A percentile compares a stretch with the other conserved stretches of the same genome.
Conservation (phyloP, 257 asterid genomes). For the Galeopsis tetrahit region DNA sequence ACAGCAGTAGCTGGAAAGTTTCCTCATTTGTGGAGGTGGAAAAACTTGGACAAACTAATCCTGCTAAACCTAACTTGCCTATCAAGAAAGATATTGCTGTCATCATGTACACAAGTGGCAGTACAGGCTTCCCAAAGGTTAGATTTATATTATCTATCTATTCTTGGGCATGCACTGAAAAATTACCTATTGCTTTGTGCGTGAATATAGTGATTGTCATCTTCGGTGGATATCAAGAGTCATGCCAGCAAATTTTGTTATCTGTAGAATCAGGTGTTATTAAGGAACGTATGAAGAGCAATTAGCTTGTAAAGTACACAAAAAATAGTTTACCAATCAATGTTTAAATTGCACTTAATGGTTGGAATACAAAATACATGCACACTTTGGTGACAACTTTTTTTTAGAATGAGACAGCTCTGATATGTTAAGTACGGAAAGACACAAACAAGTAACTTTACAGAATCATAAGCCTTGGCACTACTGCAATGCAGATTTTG, state of each 20-base stretch:
- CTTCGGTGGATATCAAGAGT: slow-evolving; percentile 19
- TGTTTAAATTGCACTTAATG: slow-evolving; percentile 23
- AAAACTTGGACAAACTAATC: slow-evolving; percentile 64
- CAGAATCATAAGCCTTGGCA: slow-evolving; percentile 10
- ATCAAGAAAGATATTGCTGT: slow-evolving; percentile 83
- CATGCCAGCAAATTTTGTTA: slow-evolving; percentile 22
- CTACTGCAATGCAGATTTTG: not conserved
- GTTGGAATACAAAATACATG: slow-evolving; percentile 11
- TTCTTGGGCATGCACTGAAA: slow-evolving; percentile 24
- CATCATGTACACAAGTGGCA: slow-evolving; percentile 97
- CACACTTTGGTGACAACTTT: not conserved
- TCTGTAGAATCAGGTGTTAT: slow-evolving; percentile 15
- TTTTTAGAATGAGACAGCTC: slow-evolving; percentile 20
- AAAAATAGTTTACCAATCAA: not conserved
- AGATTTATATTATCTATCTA: slow-evolving; percentile 21
- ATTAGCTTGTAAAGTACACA: slow-evolving; percentile 12
- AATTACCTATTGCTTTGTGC: slow-evolving; percentile 20
- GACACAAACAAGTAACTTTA: not conserved
- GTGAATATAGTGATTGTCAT: slow-evolving; percentile 29
- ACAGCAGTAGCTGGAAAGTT: slow-evolving; percentile 55
- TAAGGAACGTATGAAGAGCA: not conserved
- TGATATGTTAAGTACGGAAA: slow-evolving; percentile 10
- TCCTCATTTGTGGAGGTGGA: slow-evolving; percentile 77
- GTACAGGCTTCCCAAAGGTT: slow-evolving; percentile 96
- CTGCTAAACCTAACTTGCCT: slow-evolving; percentile 64